Base-by-base conservation (phyloP, 345 rosid genomes). In the Nasturtium officinale region DNA sequence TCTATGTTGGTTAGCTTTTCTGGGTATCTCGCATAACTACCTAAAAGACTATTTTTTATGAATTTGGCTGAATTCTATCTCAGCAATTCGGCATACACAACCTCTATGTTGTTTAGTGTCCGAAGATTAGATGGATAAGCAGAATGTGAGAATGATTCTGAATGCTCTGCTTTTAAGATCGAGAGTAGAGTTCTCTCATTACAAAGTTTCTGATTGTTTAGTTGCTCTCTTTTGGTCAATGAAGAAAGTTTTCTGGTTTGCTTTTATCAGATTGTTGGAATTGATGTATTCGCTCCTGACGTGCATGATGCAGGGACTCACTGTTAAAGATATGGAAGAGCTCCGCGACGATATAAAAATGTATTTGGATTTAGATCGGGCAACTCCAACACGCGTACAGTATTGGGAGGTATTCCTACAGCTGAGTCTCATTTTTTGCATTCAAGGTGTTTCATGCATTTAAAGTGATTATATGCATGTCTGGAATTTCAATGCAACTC, bases 301-400 rank as follows among this genome's bases (percentile, higher is more conserved):
- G 20, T 90, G 85, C 86, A 87, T 69, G 37, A 74, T 80, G 66
- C 83, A 93, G 93, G 98, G 96, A 37, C 83, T 94, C 84, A 86
- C 93, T 1, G 92, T 83, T 54, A 94, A 86, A 67, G 98, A 91
- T 75, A 88, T 88, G 91, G 97, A 91, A 81, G 98, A 94, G 72
- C 95, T 94, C 67, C 93, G 80, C 18, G 97, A 86, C 76, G 98
- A 94, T 82, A 91, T 94, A 69, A 94, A 91, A 81, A 86, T 94
- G 98, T 90, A 94, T 83, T 77, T 94, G 43, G 98, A 91, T 78
- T 79, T 86, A 90, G 98, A 94, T 67, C 82, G 91, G 52, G 84
- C 81, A 76, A 89, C 96, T 46, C 85, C 86, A 52, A 89, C 83
- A 4, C 97, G 82, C 25, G 63, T 83, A 59, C 91, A 85, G 59